Conservation (phyloP, 1,139 yeast species). For the Candida buenavistaensis region DNA sequence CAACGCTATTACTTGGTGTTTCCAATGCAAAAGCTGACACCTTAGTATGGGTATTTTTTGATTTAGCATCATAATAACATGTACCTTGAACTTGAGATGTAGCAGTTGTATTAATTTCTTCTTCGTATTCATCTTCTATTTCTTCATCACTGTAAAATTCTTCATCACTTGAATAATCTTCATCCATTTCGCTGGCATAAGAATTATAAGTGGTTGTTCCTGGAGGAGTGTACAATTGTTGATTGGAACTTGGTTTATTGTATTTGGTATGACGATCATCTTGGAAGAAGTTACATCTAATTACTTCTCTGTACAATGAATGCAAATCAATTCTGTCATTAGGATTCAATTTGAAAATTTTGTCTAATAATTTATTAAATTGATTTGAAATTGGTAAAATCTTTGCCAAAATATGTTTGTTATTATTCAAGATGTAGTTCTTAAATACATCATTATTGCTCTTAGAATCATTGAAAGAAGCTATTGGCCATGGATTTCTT, state of each 20-base stretch:
- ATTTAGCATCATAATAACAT: constrained; percentile 9
- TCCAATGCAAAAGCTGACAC: constrained; percentile 10
- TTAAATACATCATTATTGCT: constrained; percentile 47
- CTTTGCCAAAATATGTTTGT: constrained; percentile 28
- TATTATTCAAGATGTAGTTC: constrained; percentile 36
- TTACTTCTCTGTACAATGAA: constrained; percentile 43
- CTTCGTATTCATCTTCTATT: constrained; percentile 5
- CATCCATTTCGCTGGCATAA: constrained; percentile 15
- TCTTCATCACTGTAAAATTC: constrained; percentile 8
- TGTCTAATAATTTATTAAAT: constrained; percentile 53
- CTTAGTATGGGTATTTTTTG: constrained; percentile 4
- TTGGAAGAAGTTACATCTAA: constrained; percentile 40
- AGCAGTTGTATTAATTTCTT: constrained; percentile 5
- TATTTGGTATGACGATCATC: constrained; percentile 17
- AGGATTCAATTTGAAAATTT: constrained; percentile 64
- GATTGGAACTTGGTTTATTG: constrained; percentile 10
- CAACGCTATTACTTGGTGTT: constrained; percentile 12
- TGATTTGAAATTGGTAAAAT: constrained; percentile 70
- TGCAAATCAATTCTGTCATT: constrained; percentile 56
- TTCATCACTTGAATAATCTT: constrained; percentile 8
- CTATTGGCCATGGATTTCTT: constrained; percentile 90
- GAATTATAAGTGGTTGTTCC: constrained; percentile 17
- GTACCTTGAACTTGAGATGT: constrained; percentile 8
- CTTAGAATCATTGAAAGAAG: constrained; percentile 54
- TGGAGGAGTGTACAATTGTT: constrained; percentile 21